A percentile compares a stretch with the other conserved stretches of the same genome.
phyloP scores from a whole-genome alignment of 1,284 basidiomycete species.

The Marasmius sp. region DNA sequence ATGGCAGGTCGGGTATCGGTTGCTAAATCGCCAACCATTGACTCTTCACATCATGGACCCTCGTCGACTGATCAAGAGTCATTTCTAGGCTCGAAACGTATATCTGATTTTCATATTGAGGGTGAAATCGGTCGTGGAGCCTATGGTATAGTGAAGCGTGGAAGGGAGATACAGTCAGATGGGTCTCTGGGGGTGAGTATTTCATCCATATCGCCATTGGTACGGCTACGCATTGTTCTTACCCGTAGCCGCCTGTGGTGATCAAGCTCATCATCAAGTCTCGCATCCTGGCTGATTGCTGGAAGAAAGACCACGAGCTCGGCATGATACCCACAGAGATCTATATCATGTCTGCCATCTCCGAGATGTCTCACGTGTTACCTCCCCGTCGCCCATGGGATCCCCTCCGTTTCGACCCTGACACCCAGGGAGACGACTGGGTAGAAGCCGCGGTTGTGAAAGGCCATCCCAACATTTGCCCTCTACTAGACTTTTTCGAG shows the following conservation, averaged over 20 bases:
- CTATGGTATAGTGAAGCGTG: constrained; percentile 94
- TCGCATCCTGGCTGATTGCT: constrained; percentile 96
- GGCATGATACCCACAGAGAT: constrained; percentile 99
- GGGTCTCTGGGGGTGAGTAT: constrained; percentile 79
- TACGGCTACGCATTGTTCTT: constrained; percentile 3
- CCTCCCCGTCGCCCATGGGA: constrained; percentile 80
- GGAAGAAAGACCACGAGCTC: constrained; percentile 94
- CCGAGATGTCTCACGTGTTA: constrained; percentile 72
- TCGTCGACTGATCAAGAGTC: constrained; percentile 51
- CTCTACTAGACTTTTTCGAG: constrained; percentile 96
- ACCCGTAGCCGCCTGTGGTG: constrained; percentile 70
- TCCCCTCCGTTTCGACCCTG: constrained; percentile 51
- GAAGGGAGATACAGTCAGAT: constrained; percentile 73
- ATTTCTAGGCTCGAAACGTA: constrained; percentile 60
- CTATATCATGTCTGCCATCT: constrained; percentile 93
- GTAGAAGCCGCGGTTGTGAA: constrained; percentile 68
- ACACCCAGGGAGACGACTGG: constrained; percentile 44
- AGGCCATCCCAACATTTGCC: constrained; percentile 92
- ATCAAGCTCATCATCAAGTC: constrained; percentile 99
- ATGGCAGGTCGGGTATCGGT: too few relatives aligned
- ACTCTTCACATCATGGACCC: too few relatives aligned
- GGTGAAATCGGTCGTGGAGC: constrained; percentile 93
- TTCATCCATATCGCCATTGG: constrained; percentile 6
- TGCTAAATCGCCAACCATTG: too few relatives aligned
- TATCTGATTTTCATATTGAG: constrained; percentile 80